These are phyloP conservation scores for Fusarium nematophilum DNA, from an alignment of 2,329 filamentous ascomycete species.

Conservation along the genomic window DNA sequence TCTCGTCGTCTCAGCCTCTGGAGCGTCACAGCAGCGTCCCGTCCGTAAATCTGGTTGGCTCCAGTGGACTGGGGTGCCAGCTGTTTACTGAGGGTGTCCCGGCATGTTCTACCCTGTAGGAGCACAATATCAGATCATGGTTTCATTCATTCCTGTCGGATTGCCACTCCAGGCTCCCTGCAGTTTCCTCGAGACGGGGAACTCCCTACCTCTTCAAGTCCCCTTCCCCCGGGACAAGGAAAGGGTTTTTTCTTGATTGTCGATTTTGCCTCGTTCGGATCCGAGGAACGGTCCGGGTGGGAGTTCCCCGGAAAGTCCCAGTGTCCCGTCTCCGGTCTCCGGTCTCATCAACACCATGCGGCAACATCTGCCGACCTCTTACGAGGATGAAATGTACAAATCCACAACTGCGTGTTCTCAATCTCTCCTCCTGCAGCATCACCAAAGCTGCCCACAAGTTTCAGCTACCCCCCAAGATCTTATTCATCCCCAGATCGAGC, in stretches of 20 bases:
- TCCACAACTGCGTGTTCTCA: not conserved
- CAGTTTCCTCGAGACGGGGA: not conserved
- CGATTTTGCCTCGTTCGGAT: slow-evolving; percentile 23
- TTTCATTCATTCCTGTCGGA: slow-evolving; percentile 16
- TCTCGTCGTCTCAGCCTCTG: slow-evolving; percentile 13
- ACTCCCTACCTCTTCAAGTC: not conserved
- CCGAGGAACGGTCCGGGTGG: slow-evolving; percentile 28
- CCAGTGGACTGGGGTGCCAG: slow-evolving; percentile 3
- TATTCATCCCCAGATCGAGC: not conserved
- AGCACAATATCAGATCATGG: slow-evolving; percentile 27
- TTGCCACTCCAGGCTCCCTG: slow-evolving; percentile 22
- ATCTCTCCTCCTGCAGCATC: not conserved
- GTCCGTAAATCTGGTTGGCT: slow-evolving; percentile 27
- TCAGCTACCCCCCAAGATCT: slow-evolving; percentile 10
- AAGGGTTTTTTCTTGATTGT: too few species aligned
- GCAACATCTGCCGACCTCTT: too few species aligned
- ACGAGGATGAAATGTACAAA: too few species aligned
- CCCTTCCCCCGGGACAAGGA: not conserved
- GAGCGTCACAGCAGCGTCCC: slow-evolving; percentile 2
- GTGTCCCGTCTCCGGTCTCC: too few species aligned
- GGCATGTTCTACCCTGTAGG: slow-evolving; percentile 6
- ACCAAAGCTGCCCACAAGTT: slow-evolving; percentile 16
- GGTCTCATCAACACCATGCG: not conserved
- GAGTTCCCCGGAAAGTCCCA: not conserved
- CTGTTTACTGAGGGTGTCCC: slow-evolving; percentile 1